A percentile compares a stretch with the other conserved stretches of the same genome.
phyloP scores from a whole-genome alignment of 495 filamentous ascomycete genomes.

The Talaromyces thailandensis region DNA sequence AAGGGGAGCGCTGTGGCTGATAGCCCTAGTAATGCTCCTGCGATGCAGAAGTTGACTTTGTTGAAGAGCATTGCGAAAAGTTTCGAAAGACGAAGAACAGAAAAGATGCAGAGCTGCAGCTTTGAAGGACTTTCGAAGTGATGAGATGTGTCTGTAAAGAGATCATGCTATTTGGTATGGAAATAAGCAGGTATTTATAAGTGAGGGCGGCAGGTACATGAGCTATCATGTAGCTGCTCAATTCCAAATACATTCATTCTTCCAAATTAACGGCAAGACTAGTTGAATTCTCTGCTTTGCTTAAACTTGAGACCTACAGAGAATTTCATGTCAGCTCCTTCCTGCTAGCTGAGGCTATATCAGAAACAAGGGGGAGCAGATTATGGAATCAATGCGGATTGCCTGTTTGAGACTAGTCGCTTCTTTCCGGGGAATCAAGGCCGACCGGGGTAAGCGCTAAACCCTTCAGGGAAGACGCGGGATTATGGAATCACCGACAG shows the following conservation, averaged over 20 bases:
- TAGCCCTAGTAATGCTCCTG: neutral
- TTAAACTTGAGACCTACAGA: neutral
- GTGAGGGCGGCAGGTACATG: neutral
- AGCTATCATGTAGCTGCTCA: neutral
- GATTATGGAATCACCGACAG: neutral
- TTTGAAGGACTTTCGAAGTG: neutral
- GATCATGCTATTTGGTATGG: neutral
- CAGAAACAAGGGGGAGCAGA: too few relatives aligned
- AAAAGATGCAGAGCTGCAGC: neutral
- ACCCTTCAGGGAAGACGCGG: neutral
- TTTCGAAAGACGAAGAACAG: neutral
- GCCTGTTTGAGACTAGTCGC: neutral
- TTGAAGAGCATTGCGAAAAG: neutral
- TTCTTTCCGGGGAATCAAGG: neutral
- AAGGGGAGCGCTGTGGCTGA: neutral
- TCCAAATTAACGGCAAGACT: neutral
- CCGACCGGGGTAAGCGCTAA: neutral
- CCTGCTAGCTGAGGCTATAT: neutral
- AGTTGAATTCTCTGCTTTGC: neutral
- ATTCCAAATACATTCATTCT: neutral
- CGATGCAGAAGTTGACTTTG: neutral
- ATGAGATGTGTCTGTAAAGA: neutral
- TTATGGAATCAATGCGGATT: neutral
- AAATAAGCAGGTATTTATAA: neutral
- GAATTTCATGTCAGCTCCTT: too few relatives aligned